Percentiles rank a stretch among this genome's conserved stretches.
These are phyloP conservation scores for Solanum okadae DNA, from an alignment of 257 asterid species.

Conservation along the genomic window DNA sequence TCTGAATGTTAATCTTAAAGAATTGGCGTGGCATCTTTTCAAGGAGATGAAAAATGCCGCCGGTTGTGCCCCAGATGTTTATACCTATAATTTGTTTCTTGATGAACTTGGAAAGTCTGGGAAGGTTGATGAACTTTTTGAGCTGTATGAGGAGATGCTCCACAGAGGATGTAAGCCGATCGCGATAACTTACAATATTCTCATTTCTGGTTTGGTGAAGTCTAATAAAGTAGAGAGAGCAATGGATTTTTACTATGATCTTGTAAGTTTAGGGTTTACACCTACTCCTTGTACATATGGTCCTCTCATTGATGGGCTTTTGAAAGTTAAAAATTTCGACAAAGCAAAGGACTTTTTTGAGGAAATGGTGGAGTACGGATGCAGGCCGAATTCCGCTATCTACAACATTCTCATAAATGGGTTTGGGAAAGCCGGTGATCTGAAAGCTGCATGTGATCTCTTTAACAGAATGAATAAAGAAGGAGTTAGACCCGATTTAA, in stretches of 20 bases:
- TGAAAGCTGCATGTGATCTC: constrained; percentile 51
- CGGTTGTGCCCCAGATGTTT: constrained; percentile 54
- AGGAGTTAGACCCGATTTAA: constrained; percentile 84
- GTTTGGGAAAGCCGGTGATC: constrained; percentile 75
- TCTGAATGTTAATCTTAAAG: constrained; percentile 50
- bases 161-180: constrained; percentile 56
- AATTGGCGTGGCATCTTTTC: constrained; percentile 62
- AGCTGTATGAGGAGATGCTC: constrained; percentile 68
- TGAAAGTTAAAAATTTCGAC: constrained; percentile 53
- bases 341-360: constrained; percentile 62
- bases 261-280: constrained; percentile 67
- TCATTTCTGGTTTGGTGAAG: constrained; percentile 78
- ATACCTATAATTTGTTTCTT: constrained; percentile 73
- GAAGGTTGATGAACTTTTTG: constrained; percentile 49
- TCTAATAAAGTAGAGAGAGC: constrained; percentile 62
- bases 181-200: constrained; percentile 67
- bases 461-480: constrained; percentile 75
- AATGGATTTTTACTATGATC: constrained; percentile 62
- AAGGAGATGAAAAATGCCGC: constrained; percentile 58
- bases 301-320: constrained; percentile 81
- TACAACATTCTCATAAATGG: constrained; percentile 90
- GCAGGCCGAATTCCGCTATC: constrained; percentile 78
- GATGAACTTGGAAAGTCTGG: constrained; percentile 78
- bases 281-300: constrained; percentile 97
- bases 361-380: constrained; percentile 69